Percentiles rank a stretch among this genome's conserved stretches.
phyloP scores from a whole-genome alignment of 2,329 filamentous ascomycete genomes.

The Capronia epimyces region DNA sequence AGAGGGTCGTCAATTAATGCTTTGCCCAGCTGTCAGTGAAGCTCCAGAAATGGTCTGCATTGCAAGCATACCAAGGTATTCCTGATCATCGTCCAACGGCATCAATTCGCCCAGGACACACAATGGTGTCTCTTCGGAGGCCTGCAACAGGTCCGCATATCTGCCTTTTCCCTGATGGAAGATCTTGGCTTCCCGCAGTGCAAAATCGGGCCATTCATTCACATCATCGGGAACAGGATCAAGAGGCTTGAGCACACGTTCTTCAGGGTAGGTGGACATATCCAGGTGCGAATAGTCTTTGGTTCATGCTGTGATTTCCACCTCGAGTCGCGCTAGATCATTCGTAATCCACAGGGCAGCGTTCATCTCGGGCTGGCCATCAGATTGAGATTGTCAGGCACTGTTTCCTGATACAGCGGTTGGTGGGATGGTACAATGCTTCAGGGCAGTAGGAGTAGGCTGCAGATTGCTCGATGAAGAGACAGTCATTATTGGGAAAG shows the following conservation, averaged over 20 bases:
- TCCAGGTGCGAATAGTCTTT: conserved; percentile 10
- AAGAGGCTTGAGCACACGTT: conserved; percentile 42
- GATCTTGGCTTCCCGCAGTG: conserved; percentile 52
- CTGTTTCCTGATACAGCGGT: not conserved
- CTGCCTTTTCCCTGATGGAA: conserved; percentile 45
- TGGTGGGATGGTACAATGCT: not conserved
- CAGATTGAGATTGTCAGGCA: not conserved
- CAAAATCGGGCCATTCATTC: conserved; percentile 58
- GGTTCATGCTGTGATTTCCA: conserved; percentile 20
- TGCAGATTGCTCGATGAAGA: not conserved
- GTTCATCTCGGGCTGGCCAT: conserved; percentile 6
- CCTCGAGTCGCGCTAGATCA: conserved; percentile 3
- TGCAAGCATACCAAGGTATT: conserved; percentile 37
- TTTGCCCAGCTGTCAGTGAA: conserved; percentile 35
- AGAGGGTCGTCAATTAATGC: conserved; percentile 34
- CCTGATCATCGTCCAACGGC: conserved; percentile 42
- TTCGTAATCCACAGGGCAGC: not conserved
- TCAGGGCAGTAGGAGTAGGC: not conserved
- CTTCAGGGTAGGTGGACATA: conserved; percentile 30
- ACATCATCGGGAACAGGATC: conserved; percentile 43
- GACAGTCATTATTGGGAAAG: not conserved
- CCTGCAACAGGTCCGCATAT: conserved; percentile 52
- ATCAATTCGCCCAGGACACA: conserved; percentile 51
- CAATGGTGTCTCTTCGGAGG: conserved; percentile 51
- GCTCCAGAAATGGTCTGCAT: conserved; percentile 21